phyloP scores from a whole-genome alignment of 106 monocot species.

The Allium fistulosum region DNA sequence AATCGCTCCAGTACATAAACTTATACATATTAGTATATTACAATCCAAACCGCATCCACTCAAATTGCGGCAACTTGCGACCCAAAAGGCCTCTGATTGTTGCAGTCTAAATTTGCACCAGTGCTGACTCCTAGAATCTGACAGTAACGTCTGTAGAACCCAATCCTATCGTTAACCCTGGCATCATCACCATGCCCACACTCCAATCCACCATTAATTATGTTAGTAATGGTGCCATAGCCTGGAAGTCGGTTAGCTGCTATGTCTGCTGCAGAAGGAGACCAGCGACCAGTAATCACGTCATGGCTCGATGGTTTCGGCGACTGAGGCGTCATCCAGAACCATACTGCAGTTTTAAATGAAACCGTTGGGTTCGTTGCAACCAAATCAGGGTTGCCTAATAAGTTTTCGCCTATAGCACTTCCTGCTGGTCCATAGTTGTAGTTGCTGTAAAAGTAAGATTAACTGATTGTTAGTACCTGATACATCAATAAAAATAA shows the following conservation, averaged over 20 bases:
- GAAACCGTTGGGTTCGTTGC: neutral
- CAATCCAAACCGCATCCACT: too few species aligned
- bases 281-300: neutral
- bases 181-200: neutral
- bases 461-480: too few species aligned
- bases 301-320: neutral
- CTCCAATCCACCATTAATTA: neutral
- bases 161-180: neutral
- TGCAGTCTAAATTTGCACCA: neutral
- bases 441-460: neutral
- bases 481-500: too few species aligned
- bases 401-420: neutral
- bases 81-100: neutral
- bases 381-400: neutral
- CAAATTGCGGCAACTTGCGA: too few species aligned
- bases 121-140: neutral
- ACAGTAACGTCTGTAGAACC: neutral
- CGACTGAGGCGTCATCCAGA: slow-evolving; percentile 1
- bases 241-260: neutral
- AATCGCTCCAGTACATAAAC: too few species aligned
- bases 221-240: neutral
- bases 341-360: neutral
- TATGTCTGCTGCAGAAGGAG: neutral
- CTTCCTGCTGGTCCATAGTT: neutral
- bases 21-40: too few species aligned